A percentile compares a stretch with the other conserved stretches of the same genome.
Evolutionary conservation across 345 rosid genomes (phyloP).

Genomic region (Boechera stricta): DNA sequence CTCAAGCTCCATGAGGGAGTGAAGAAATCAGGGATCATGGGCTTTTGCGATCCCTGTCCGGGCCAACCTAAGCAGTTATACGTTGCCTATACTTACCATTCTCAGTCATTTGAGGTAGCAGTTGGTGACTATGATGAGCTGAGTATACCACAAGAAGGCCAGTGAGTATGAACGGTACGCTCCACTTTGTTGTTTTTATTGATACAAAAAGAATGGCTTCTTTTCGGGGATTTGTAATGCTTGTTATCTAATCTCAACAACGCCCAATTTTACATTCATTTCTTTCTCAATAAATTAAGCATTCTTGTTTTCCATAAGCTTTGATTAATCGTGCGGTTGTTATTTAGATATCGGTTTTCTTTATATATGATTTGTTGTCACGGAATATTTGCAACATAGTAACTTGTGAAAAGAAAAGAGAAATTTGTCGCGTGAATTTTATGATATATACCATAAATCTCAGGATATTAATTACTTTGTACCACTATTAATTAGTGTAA

Average conservation of each 20-base stretch:
- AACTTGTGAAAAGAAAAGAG: neutral
- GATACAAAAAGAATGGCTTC: conserved; percentile 11
- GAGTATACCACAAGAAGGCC: conserved; percentile 67
- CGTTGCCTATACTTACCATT: conserved; percentile 66
- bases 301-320: conserved; percentile 19
- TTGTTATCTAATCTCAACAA: conserved; percentile 21
- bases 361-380: neutral
- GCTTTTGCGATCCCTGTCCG: conserved; percentile 95
- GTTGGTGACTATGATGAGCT: conserved; percentile 77
- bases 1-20: conserved; percentile 95
- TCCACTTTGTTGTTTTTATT: conserved; percentile 29
- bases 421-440: neutral
- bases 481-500: neutral
- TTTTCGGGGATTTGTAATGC: conserved; percentile 33
- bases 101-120: conserved; percentile 57
- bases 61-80: conserved; percentile 75
- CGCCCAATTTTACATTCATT: conserved; percentile 26
- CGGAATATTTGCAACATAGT: neutral
- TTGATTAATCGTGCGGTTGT: neutral
- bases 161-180: conserved; percentile 48
- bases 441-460: neutral
- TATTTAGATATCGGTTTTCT: neutral
- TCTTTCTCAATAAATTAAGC: conserved; percentile 41
- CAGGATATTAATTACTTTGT: neutral
- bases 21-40: conserved; percentile 96